Evolutionary conservation across 352 stramenopile species (phyloP).

Genomic region (Phytophthora rubi): DNA sequence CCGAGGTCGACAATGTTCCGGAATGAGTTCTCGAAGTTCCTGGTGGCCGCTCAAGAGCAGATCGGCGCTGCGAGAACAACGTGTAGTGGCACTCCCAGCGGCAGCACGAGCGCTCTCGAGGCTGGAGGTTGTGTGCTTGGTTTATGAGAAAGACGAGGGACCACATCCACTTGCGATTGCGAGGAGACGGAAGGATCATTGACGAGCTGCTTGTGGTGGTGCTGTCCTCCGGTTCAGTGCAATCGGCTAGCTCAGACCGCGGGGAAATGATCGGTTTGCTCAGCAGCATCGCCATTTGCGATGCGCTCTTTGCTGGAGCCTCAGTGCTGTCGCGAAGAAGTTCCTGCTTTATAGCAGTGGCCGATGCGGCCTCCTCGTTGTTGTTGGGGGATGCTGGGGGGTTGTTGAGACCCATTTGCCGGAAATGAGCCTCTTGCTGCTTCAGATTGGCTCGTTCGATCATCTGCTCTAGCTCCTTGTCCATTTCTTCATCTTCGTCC

Average conservation of each 20-base stretch:
- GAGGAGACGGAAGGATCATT: slow-evolving; percentile 36
- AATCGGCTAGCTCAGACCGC: slow-evolving; percentile 35
- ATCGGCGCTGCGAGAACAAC: slow-evolving; percentile 60
- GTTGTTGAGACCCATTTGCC: slow-evolving; percentile 11
- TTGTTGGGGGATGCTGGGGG: slow-evolving; percentile 1
- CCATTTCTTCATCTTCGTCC: slow-evolving; percentile 68
- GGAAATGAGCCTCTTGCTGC: slow-evolving; percentile 38
- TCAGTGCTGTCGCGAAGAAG: slow-evolving; percentile 30
- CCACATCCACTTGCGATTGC: slow-evolving; percentile 52
- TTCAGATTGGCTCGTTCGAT: slow-evolving; percentile 55
- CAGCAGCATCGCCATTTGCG: slow-evolving; percentile 57
- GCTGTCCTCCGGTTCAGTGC: not conserved
- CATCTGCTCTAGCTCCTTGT: slow-evolving; percentile 74
- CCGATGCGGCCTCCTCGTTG: slow-evolving; percentile 14
- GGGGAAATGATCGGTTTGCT: slow-evolving; percentile 58
- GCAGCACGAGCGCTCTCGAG: slow-evolving; percentile 59
- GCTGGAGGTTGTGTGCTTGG: slow-evolving; percentile 68
- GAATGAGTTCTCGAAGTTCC: slow-evolving; percentile 10
- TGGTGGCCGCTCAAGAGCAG: slow-evolving; percentile 51
- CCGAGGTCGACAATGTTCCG: not conserved
- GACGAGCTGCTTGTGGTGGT: slow-evolving; percentile 1
- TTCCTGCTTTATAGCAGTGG: slow-evolving; percentile 39
- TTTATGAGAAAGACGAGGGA: slow-evolving; percentile 62
- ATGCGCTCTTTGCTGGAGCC: slow-evolving; percentile 40
- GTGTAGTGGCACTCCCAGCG: slow-evolving; percentile 80